Evolutionary conservation across 768 basidiomycete species (phyloP), one percentile per base, ranked within the genome.

Genomic region (Podaxis sp.): DNA sequence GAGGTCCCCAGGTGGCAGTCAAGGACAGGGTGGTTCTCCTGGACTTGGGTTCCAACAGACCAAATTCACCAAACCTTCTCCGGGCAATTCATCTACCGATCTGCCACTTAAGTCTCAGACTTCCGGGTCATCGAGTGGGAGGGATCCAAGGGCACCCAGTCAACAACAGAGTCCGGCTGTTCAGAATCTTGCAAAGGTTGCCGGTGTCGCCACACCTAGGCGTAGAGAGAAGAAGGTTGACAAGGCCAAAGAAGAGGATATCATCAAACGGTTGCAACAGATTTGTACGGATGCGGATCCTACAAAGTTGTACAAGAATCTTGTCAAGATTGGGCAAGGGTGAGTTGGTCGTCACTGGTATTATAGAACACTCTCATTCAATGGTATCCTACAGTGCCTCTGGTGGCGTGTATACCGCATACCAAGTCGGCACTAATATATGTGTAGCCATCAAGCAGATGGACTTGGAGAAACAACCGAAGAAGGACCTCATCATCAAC

Each of bases 401-500:
- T 20, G 96, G 97, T 44, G 96, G 96, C 67, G 97, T 99, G 2
- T 99, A 97, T 77, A 98, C 96, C 12, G 96, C 96, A 15, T 97
- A 97, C 72, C 96, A 99, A 79, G 91, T 96, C 65, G 95, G 96
- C 46, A 95, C 93, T 33, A 96, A 97, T 75, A 69, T 93, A 36
- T 91, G 87, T 11, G 97, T 99, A 37, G 97, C 97, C 46, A 99
- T 99, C 85, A 99, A 99, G 77, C 96, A 99, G 77, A 99, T 99
- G 97, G 97, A 99, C 81, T 84, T 99, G 33, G 96, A 99, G 76
- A 97, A 99, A 79, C 97, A 99, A 71, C 97, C 97, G 46, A 99
- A 99, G 84, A 98, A 99, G 77, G 96, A 99, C 72, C 83, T 99
- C 55, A 99, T 99, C 80, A 99, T 99, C 80, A 99, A 99, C 76